Conservation (phyloP, 495 filamentous ascomycete species). For the Penicillium subrubescens region DNA sequence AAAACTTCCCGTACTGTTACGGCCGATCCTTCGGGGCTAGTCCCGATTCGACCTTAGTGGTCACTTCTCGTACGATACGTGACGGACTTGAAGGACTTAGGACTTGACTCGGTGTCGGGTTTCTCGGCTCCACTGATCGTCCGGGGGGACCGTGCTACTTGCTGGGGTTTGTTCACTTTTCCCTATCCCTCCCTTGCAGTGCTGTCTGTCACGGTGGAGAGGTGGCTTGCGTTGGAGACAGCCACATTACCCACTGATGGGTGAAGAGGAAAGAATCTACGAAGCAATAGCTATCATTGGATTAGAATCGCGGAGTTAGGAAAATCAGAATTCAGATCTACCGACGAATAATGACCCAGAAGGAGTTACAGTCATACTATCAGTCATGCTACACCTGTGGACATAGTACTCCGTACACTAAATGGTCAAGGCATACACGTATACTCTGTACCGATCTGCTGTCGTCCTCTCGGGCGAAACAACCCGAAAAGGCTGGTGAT, state of each 20-base stretch:
- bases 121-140: slow-evolving; percentile 9
- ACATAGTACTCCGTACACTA: neutral
- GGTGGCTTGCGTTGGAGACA: slow-evolving; percentile 7
- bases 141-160: slow-evolving; percentile 7
- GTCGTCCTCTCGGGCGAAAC: slow-evolving; percentile 1
- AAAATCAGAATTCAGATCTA: neutral
- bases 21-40: slow-evolving; percentile 8
- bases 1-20: slow-evolving; percentile 13
- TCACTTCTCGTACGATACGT: slow-evolving; percentile 6
- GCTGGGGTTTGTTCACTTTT: neutral
- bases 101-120: neutral
- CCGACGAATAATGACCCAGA: neutral
- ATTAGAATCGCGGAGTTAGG: neutral
- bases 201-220: slow-evolving; percentile 4
- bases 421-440: neutral
- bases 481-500: neutral
- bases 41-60: slow-evolving; percentile 8
- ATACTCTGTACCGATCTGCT: neutral
- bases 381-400: neutral
- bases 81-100: neutral
- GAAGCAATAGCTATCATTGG: neutral
- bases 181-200: neutral
- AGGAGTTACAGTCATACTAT: slow-evolving; percentile 1
- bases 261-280: neutral
- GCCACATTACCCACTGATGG: slow-evolving; percentile 8